These are phyloP conservation scores for Lipomyces yamadae DNA, from an alignment of 805 yeast genomes.

Conservation along the genomic window DNA sequence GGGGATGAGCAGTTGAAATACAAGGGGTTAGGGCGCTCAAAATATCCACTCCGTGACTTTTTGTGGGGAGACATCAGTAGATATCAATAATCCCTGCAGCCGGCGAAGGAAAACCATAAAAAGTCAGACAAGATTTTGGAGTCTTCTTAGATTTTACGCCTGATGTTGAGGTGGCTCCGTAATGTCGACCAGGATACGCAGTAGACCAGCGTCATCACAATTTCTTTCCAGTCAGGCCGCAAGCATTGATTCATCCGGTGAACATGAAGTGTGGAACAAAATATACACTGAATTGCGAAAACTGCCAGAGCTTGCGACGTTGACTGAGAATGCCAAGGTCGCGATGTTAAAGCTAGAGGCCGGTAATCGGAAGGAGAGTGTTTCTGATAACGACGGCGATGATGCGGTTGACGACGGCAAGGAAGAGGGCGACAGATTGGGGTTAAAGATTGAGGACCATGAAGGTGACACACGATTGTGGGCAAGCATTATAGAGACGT, in stretches of 20 bases:
- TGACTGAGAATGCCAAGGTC: conserved; percentile 14
- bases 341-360: conserved; percentile 18
- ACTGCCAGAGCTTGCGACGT: conserved; percentile 19
- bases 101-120: neutral
- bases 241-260: conserved; percentile 24
- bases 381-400: conserved; percentile 3
- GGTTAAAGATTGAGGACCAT: conserved; percentile 16
- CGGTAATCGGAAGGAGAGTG: neutral
- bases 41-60: no score
- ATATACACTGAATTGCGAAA: conserved; percentile 20
- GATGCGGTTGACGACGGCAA: conserved; percentile 10
- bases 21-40: no score
- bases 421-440: conserved; percentile 12
- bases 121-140: neutral
- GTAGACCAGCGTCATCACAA: conserved; percentile 23
- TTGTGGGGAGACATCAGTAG: no score
- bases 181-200: conserved; percentile 31
- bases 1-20: no score
- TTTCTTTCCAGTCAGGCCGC: conserved; percentile 6
- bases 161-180: neutral
- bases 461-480: conserved; percentile 7
- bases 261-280: conserved; percentile 33
- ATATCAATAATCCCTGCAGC: no score
- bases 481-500: neutral
- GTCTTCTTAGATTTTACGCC: neutral